A percentile compares a stretch with the other conserved stretches of the same genome.
Evolutionary conservation across 1,284 basidiomycete genomes (phyloP).

Genomic region (Malassezia pachydermatis): DNA sequence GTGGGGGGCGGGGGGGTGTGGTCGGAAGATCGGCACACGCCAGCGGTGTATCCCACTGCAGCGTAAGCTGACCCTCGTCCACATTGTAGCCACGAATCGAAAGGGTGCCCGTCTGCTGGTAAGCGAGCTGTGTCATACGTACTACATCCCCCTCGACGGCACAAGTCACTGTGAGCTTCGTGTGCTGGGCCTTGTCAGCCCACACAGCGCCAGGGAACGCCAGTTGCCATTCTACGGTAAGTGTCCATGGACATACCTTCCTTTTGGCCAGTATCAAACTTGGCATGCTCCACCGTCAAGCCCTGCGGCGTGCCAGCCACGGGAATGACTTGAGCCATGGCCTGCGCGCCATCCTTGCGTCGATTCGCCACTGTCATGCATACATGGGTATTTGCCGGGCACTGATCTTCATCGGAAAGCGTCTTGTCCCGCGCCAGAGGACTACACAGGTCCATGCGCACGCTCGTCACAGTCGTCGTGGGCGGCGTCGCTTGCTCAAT

Average conservation of each 20-base stretch:
- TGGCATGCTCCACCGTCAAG: neutral
- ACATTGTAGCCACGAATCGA: neutral
- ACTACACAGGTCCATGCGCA: constrained; percentile 14
- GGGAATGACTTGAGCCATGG: constrained; percentile 10
- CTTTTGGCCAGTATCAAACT: neutral
- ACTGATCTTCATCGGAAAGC: neutral
- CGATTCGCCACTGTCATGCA: constrained; percentile 5
- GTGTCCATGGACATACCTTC: neutral
- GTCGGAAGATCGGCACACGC: neutral
- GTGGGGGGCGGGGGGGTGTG: neutral
- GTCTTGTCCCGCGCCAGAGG: neutral
- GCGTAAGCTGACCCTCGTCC: neutral
- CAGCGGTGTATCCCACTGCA: neutral
- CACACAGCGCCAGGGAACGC: neutral
- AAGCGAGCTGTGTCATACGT: too few species aligned
- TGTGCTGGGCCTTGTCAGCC: neutral
- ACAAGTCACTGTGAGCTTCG: neutral
- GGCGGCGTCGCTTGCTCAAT: constrained; percentile 15
- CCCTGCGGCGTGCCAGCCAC: neutral
- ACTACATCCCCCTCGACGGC: too few species aligned
- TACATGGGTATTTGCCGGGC: constrained; percentile 1
- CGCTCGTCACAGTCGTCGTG: constrained; percentile 19
- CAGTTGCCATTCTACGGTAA: neutral
- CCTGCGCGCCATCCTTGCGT: neutral
- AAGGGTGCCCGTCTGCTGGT: neutral